phyloP scores from a whole-genome alignment of 2,329 filamentous ascomycete species.

The Phialocephala subalpina region DNA sequence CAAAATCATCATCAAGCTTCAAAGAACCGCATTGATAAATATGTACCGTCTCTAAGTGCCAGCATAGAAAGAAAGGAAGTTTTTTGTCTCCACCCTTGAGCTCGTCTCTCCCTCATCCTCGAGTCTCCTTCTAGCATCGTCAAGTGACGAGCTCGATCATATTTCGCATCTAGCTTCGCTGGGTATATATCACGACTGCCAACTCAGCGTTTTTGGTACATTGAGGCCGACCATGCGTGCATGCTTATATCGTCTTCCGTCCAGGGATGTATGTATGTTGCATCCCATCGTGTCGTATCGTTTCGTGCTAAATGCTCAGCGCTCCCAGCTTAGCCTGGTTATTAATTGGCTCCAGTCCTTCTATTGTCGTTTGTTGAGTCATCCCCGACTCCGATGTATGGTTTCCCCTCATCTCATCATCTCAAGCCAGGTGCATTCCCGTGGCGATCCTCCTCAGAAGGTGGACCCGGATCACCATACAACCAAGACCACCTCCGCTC shows the following conservation, averaged over 20 bases:
- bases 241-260: background rate
- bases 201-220: no score
- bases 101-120: background rate
- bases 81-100: background rate
- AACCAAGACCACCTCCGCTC: constrained; percentile 2
- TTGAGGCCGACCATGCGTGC: background rate
- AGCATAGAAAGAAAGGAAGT: constrained; percentile 4
- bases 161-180: no score
- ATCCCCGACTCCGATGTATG: background rate
- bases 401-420: background rate
- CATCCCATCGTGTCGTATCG: background rate
- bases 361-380: background rate
- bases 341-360: background rate
- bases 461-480: background rate
- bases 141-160: no score
- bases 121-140: no score
- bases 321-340: background rate
- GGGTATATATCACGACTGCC: no score
- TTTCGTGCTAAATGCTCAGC: constrained; percentile 6
- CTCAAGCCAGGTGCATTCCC: background rate
- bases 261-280: background rate
- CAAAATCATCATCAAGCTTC: no score
- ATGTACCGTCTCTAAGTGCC: constrained; percentile 1
- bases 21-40: background rate
- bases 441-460: background rate